phyloP scores from a whole-genome alignment of 805 yeast species.

The Zygoascus tannicola region DNA sequence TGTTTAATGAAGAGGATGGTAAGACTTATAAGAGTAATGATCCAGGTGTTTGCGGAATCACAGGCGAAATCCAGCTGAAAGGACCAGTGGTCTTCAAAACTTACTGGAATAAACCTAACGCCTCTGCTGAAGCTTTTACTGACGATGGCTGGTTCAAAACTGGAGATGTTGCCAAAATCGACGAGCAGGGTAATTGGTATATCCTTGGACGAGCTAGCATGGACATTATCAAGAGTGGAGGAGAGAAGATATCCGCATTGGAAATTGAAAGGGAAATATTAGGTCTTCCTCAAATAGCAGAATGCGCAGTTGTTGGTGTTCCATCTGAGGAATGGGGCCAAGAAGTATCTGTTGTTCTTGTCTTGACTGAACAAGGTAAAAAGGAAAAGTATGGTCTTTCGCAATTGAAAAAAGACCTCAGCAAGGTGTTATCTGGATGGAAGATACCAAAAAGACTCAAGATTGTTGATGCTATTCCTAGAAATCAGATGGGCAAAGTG shows the following conservation, averaged over 20 bases:
- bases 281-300: constrained; percentile 22
- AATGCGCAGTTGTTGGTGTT: constrained; percentile 28
- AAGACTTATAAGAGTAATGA: constrained; percentile 13
- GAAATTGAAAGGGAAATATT: constrained; percentile 29
- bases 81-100: constrained; percentile 48
- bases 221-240: constrained; percentile 31
- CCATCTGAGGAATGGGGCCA: constrained; percentile 28
- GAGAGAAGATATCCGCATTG: constrained; percentile 28
- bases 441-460: constrained; percentile 25
- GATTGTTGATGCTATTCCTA: constrained; percentile 24
- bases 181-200: constrained; percentile 36
- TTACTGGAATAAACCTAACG: constrained; percentile 42
- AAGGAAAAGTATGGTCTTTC: constrained; percentile 13
- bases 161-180: constrained; percentile 47
- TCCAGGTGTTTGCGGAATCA: constrained; percentile 8
- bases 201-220: constrained; percentile 34
- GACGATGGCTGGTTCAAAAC: constrained; percentile 47
- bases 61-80: constrained; percentile 45
- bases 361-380: constrained; percentile 14
- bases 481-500: constrained; percentile 31
- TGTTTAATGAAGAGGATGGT: constrained; percentile 20
- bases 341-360: constrained; percentile 25
- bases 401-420: constrained; percentile 20
- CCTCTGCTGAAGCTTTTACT: constrained; percentile 37
- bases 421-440: constrained; percentile 22